Base-by-base conservation (phyloP, 2,329 filamentous ascomycete genomes). In the Microascus cirrosus region DNA sequence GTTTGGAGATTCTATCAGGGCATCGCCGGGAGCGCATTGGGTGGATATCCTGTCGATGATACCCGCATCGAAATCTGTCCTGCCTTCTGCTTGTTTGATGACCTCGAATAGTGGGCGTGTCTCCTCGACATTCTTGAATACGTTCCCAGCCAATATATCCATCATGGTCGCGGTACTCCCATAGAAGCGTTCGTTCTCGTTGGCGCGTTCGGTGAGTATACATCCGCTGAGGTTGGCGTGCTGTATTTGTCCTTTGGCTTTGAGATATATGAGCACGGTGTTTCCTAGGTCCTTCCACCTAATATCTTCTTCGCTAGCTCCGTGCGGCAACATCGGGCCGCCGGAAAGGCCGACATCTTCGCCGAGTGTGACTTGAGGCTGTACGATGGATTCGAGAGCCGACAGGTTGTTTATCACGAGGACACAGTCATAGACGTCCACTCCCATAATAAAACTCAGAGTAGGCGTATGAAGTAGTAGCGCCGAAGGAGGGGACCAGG, bases 341-440 rank as follows among this genome's bases (percentile, higher is more conserved):
- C 86, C 83, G 7, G 85, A 82, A 28, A 90, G 83, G 61, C 83
- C 86, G 56, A 95, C 80, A 68, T 96, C 90, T 53, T 87, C 85
- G 6, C 92, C 92, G 2, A 97, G 75, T 0, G 89, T 94, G 58
- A 90, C 84, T 57, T 87, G 82, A 3, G 93, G 75, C 59, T 85
- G 86, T 39, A 89, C 90, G 67, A 96, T 95, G 1, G 88, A 84
- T 63, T 96, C 88, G 53, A 97, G 75, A 7, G 91, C 90, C 59
- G 89, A 81, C 53, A 89, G 83, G 52, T 88, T 91, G 73, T 95
- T 96, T 68, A 96, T 92, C 39, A 96, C 88, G 10, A 96, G 81
- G 15, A 97, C 88, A 67, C 92, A 96, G 70, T 97, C 93, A 75
- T 96, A 97, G 35, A 96, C 91, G 68, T 97, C 93, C 48, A 96